Evolutionary conservation across 2,329 filamentous ascomycete genomes (phyloP).

Genomic region (Macroventuria anomochaeta): DNA sequence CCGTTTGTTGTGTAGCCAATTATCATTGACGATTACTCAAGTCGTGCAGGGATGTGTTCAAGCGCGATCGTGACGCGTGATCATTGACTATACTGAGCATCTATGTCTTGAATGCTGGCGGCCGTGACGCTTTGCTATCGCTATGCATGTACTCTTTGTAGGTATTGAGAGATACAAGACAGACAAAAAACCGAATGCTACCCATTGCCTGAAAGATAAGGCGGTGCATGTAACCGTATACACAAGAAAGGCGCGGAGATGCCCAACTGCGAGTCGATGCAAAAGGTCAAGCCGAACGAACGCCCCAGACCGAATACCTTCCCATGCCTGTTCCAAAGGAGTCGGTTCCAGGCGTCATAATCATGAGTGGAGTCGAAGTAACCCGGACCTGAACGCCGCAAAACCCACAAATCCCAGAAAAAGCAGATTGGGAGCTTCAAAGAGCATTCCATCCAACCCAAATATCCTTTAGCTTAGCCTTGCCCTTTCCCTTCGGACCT

Average conservation of each 20-base stretch:
- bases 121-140: constrained; percentile 9
- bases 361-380: constrained; percentile 18
- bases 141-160: constrained; percentile 13
- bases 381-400: constrained; percentile 26
- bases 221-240: constrained; percentile 8
- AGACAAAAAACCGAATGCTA: constrained; percentile 8
- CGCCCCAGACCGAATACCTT: constrained; percentile 15
- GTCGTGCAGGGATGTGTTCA: constrained; percentile 23
- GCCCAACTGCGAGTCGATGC: constrained; percentile 14
- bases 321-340: constrained; percentile 15
- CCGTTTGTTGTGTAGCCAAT: constrained; percentile 29
- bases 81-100: constrained; percentile 5
- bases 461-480: constrained; percentile 40
- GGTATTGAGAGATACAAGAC: background rate
- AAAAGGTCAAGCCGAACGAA: constrained; percentile 12
- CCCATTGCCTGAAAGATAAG: background rate
- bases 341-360: constrained; percentile 18
- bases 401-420: constrained; percentile 30
- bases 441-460: constrained; percentile 49
- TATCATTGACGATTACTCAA: constrained; percentile 24
- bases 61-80: constrained; percentile 6
- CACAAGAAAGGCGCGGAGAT: constrained; percentile 11
- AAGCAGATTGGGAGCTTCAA: constrained; percentile 38
- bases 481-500: constrained; percentile 43
- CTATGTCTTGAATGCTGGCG: constrained; percentile 1